These are phyloP conservation scores for Coffea eugenioides DNA, from an alignment of 257 asterid species.

Conservation along the genomic window DNA sequence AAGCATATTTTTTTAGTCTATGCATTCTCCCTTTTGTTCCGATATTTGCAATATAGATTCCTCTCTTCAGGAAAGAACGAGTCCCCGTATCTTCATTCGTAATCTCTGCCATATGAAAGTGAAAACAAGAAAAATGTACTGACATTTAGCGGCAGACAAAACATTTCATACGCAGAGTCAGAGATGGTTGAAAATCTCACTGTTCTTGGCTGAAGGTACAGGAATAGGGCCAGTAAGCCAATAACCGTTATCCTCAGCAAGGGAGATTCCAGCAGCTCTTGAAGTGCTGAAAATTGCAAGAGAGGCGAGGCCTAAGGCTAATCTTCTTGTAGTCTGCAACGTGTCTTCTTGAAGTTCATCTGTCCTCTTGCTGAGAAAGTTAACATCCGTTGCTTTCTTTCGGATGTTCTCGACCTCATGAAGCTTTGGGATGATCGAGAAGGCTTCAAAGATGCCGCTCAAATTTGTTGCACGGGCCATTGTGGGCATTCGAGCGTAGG, in stretches of 20 bases:
- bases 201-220: conserved; percentile 45
- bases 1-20: conserved; percentile 67
- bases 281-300: conserved; percentile 36
- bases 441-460: conserved; percentile 41
- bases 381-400: conserved; percentile 17
- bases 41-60: conserved; percentile 55
- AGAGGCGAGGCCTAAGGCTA: conserved; percentile 47
- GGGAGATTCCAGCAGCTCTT: conserved; percentile 24
- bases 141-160: background rate
- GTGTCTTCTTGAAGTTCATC: conserved; percentile 24
- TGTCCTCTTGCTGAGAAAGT: conserved; percentile 24
- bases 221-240: conserved; percentile 67
- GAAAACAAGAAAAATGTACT: background rate
- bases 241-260: conserved; percentile 65
- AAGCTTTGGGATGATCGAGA: conserved; percentile 32
- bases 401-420: conserved; percentile 12
- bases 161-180: background rate
- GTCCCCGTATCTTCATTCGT: conserved; percentile 68
- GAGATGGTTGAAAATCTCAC: conserved; percentile 28
- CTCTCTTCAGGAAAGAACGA: conserved; percentile 51
- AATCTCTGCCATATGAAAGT: conserved; percentile 39
- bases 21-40: conserved; percentile 62
- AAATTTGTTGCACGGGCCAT: conserved; percentile 49
- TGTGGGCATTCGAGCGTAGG: background rate
- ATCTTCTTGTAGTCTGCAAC: conserved; percentile 39